Percentiles rank a stretch among this genome's conserved stretches.
phyloP scores from a whole-genome alignment of 2,329 filamentous ascomycete genomes.

The Cucurbitaria berberidis region DNA sequence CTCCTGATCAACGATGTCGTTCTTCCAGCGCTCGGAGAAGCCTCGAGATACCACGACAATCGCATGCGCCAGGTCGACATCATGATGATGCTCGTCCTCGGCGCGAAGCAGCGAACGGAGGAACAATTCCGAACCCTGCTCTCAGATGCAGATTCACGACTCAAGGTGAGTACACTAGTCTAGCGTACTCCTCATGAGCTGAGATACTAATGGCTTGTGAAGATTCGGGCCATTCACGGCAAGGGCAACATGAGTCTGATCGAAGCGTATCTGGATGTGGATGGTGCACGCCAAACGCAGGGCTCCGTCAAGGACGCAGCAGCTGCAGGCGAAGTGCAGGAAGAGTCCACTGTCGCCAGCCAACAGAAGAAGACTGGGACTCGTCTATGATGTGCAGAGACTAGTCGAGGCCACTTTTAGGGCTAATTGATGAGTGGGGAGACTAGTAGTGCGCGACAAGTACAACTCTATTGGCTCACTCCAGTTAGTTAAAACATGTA shows the following conservation, averaged over 20 bases:
- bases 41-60: constrained; percentile 28
- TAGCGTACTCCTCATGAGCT: background rate
- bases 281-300: background rate
- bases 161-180: constrained; percentile 9
- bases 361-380: constrained; percentile 13
- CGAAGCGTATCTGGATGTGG: constrained; percentile 16
- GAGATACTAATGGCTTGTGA: constrained; percentile 1
- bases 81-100: constrained; percentile 32
- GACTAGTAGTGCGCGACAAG: background rate
- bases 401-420: background rate
- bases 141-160: constrained; percentile 16
- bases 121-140: constrained; percentile 20
- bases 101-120: constrained; percentile 31
- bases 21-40: constrained; percentile 29
- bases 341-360: background rate
- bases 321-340: background rate
- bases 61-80: constrained; percentile 40
- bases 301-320: background rate
- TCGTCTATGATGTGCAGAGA: constrained; percentile 5
- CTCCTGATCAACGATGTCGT: constrained; percentile 46
- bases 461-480: background rate
- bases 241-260: constrained; percentile 25
- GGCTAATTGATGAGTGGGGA: background rate
- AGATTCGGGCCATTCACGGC: constrained; percentile 21
- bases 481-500: background rate